phyloP scores from a whole-genome alignment of 139 green algal genomes.

The Mesotaenium endlicherianum region DNA sequence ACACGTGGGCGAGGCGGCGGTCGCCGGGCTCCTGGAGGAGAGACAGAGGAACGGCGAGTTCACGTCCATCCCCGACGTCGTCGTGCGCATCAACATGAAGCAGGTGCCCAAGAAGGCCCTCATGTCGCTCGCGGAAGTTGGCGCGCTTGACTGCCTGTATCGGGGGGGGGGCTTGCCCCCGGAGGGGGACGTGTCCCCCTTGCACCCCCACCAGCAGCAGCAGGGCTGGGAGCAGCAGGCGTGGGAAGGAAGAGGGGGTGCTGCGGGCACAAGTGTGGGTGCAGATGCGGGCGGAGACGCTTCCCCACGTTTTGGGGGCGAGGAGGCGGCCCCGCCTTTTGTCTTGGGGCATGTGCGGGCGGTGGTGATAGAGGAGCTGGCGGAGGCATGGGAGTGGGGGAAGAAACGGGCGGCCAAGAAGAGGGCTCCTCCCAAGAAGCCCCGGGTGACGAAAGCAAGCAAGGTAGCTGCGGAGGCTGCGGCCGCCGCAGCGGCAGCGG shows the following conservation, averaged over 20 bases:
- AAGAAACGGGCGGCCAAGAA: not conserved
- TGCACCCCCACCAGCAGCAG: no score
- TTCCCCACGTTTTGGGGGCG: not conserved
- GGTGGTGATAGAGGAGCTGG: not conserved
- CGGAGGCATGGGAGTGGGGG: not conserved
- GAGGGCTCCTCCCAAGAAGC: no score
- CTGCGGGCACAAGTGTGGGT: not conserved
- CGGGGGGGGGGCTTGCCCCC: not conserved
- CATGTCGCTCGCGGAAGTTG: constrained; percentile 11
- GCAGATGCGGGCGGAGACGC: not conserved
- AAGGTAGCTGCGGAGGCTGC: no score
- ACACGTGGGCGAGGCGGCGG: constrained; percentile 9
- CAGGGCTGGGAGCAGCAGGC: not conserved
- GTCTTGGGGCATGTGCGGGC: not conserved
- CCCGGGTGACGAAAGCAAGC: no score
- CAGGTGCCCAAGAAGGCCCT: not conserved
- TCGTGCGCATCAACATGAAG: not conserved
- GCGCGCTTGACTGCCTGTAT: constrained; percentile 19
- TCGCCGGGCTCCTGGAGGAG: constrained; percentile 15
- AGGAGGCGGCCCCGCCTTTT: not conserved
- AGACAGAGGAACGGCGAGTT: constrained; percentile 1
- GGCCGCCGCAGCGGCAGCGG: not conserved
- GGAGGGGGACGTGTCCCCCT: not conserved
- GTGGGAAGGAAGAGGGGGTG: not conserved
- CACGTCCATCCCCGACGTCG: constrained; percentile 14